Percentiles rank a stretch among this genome's conserved stretches.
Conservation (phyloP, 305 asterid species). For the Withania somnifera region DNA sequence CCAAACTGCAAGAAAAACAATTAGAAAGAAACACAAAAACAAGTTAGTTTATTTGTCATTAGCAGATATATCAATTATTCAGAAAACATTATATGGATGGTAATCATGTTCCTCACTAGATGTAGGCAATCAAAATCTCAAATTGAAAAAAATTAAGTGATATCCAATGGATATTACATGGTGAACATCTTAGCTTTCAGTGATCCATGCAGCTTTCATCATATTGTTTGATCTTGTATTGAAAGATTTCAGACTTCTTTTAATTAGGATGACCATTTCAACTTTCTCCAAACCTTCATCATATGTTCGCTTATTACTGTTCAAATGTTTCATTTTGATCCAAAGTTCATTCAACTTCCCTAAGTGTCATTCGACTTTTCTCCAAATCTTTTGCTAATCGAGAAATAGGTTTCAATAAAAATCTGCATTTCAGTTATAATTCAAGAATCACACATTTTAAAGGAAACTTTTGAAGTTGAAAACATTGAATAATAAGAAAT, state of each 20-base stretch:
- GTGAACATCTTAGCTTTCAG: not conserved
- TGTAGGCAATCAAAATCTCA: not conserved
- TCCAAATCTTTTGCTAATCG: not conserved
- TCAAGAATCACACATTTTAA: not conserved
- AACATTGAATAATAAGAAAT: not conserved
- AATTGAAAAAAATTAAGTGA: not conserved
- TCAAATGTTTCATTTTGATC: not conserved
- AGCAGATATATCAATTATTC: not conserved
- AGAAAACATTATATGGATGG: not conserved
- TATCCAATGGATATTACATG: not conserved
- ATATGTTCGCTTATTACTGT: not conserved
- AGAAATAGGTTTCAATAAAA: not conserved
- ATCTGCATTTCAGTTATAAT: not conserved
- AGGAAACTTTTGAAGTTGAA: not conserved
- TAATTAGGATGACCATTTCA: not conserved
- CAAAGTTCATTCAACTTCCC: not conserved
- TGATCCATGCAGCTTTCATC: not conserved
- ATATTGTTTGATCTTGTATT: not conserved
- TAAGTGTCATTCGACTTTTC: not conserved
- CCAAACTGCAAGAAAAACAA: conserved; percentile 38
- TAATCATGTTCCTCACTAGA: not conserved
- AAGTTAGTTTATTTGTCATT: not conserved
- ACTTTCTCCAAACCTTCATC: not conserved
- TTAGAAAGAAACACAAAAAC: not conserved
- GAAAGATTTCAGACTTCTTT: too few species aligned